Evolutionary conservation across 495 filamentous ascomycete genomes (phyloP).

Genomic region (Daldinia decipiens): DNA sequence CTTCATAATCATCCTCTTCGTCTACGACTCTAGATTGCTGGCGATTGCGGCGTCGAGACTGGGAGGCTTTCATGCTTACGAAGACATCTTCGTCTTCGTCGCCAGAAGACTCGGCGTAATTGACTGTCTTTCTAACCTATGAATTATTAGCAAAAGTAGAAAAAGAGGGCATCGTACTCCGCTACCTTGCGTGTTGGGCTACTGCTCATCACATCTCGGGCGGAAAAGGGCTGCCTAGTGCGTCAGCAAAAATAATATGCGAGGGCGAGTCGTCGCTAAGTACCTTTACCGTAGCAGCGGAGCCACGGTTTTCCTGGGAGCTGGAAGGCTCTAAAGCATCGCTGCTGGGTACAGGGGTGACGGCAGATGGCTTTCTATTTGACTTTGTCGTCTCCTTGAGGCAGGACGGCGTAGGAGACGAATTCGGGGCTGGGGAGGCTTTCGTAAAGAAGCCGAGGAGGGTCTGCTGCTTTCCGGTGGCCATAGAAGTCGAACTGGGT

Average conservation of each 20-base stretch:
- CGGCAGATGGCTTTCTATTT: constrained; percentile 57
- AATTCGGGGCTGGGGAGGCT: constrained; percentile 45
- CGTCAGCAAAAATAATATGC: constrained; percentile 52
- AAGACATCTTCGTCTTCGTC: constrained; percentile 69
- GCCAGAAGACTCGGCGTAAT: constrained; percentile 71
- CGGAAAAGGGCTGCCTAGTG: constrained; percentile 42
- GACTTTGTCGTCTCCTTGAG: constrained; percentile 59
- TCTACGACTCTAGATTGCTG: constrained; percentile 52
- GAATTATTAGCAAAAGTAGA: background rate
- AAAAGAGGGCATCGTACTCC: background rate
- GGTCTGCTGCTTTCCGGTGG: constrained; percentile 74
- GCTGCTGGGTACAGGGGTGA: constrained; percentile 85
- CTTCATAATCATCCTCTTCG: constrained; percentile 78
- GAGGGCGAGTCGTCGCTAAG: constrained; percentile 50
- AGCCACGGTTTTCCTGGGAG: constrained; percentile 63
- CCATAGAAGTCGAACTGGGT: constrained; percentile 42
- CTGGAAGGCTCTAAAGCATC: constrained; percentile 68
- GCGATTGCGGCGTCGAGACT: constrained; percentile 47
- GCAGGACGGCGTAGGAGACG: constrained; percentile 48
- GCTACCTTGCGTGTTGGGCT: constrained; percentile 71
- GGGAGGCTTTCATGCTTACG: constrained; percentile 52
- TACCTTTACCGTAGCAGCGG: constrained; percentile 57
- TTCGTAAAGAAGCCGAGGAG: constrained; percentile 91
- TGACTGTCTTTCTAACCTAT: constrained; percentile 66
- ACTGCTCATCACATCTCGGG: constrained; percentile 50